These are phyloP conservation scores for Lolium rigidum DNA, from an alignment of 176 grass and related monocot genomes.

Conservation along the genomic window DNA sequence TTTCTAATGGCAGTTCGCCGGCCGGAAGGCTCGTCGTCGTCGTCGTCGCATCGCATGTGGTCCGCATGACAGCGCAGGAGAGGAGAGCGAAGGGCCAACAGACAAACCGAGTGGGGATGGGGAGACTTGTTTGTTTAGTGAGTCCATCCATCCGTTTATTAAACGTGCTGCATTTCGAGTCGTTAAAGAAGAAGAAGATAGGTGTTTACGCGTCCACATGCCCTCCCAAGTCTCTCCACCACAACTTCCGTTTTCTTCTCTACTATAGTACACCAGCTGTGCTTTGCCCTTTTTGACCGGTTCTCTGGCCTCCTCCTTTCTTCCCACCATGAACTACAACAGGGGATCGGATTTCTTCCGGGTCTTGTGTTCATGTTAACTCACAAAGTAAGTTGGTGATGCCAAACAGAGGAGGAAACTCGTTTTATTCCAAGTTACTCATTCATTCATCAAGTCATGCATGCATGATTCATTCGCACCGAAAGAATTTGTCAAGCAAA, in stretches of 20 bases:
- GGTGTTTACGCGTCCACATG: too few relatives aligned
- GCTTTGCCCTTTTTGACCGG: background rate
- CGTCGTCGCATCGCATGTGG: background rate
- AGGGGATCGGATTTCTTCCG: too few relatives aligned
- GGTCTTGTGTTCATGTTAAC: background rate
- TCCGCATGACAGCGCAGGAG: background rate
- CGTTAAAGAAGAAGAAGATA: background rate
- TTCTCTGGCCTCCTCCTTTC: background rate
- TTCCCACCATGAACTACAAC: background rate
- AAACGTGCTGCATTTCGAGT: slow-evolving; percentile 10
- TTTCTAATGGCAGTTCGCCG: background rate
- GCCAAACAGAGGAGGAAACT: background rate
- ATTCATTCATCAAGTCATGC: background rate
- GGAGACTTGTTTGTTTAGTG: background rate
- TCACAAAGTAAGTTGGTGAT: too few relatives aligned
- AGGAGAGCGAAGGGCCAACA: background rate
- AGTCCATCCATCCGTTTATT: too few relatives aligned
- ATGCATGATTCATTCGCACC: background rate
- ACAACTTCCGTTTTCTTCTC: background rate
- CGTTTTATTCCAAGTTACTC: background rate
- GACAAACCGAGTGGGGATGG: background rate
- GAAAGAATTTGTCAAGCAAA: background rate
- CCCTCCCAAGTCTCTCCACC: background rate
- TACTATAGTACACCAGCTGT: background rate
- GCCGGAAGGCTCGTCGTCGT: background rate